Percentiles rank a stretch among this genome's conserved stretches.
Evolutionary conservation across 495 filamentous ascomycete genomes (phyloP).

Genomic region (Jackrogersella minutella): DNA sequence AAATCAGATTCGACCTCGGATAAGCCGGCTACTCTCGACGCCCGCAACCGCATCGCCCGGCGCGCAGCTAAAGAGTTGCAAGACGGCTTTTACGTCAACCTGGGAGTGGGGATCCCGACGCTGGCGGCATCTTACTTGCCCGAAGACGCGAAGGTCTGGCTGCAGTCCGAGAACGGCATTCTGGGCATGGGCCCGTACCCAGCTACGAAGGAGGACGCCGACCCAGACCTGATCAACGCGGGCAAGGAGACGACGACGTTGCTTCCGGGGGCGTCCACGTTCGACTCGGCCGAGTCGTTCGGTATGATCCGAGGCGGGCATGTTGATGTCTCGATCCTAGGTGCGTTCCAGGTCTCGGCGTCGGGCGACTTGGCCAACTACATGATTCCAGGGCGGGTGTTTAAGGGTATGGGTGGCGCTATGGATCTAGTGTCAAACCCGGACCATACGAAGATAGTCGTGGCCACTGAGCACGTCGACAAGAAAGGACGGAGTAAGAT

Average conservation of each 20-base stretch:
- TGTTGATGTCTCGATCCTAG: constrained; percentile 67
- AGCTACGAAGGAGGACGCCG: constrained; percentile 56
- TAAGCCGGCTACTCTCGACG: constrained; percentile 44
- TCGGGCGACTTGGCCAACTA: constrained; percentile 68
- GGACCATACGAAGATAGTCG: constrained; percentile 66
- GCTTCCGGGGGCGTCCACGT: constrained; percentile 62
- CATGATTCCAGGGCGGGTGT: constrained; percentile 69
- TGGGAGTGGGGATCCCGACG: constrained; percentile 70
- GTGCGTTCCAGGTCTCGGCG: constrained; percentile 66
- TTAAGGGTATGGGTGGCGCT: constrained; percentile 71
- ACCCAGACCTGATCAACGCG: constrained; percentile 69
- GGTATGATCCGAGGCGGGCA: constrained; percentile 69
- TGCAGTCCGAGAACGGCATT: constrained; percentile 70
- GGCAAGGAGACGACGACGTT: constrained; percentile 70
- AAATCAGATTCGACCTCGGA: constrained; percentile 21
- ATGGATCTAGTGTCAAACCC: constrained; percentile 71
- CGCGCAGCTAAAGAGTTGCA: constrained; percentile 69
- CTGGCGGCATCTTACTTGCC: constrained; percentile 65
- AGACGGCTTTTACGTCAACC: constrained; percentile 71
- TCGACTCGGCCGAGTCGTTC: constrained; percentile 68
- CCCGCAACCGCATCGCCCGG: constrained; percentile 65
- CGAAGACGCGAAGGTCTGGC: constrained; percentile 59
- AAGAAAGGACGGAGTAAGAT: constrained; percentile 68
- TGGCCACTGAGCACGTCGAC: constrained; percentile 68
- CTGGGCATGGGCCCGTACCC: constrained; percentile 71